phyloP scores from a whole-genome alignment of 768 basidiomycete genomes.

The Lactarius hatsudake region DNA sequence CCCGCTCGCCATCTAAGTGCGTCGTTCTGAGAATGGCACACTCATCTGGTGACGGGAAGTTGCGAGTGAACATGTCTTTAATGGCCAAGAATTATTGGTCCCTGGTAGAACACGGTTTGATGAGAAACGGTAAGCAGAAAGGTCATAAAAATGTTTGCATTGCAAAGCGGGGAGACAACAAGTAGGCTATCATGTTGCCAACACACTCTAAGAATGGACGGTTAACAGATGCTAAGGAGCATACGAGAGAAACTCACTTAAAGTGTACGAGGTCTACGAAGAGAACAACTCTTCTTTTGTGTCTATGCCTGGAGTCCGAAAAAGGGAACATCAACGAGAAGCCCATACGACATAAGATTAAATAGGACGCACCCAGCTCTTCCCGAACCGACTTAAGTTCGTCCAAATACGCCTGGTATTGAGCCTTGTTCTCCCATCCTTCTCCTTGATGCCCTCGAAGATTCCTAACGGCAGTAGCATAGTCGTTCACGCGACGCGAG shows the following conservation, averaged over 20 bases:
- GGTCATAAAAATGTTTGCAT: conserved; percentile 15
- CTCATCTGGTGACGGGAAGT: not conserved
- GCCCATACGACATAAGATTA: not conserved
- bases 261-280: conserved; percentile 35
- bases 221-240: not conserved
- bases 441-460: conserved; percentile 94
- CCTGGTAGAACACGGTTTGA: not conserved
- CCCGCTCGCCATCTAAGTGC: no score
- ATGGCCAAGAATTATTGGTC: not conserved
- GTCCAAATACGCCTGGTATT: conserved; percentile 90
- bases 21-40: no score
- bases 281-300: conserved; percentile 65
- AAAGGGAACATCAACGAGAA: conserved; percentile 7
- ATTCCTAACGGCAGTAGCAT: conserved; percentile 95
- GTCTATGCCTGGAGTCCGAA: conserved; percentile 45
- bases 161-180: conserved; percentile 11
- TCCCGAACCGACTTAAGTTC: conserved; percentile 86
- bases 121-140: not conserved
- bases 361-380: conserved; percentile 71
- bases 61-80: not conserved
- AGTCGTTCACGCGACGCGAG: conserved; percentile 91
- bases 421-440: conserved; percentile 96
- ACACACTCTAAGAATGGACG: conserved; percentile 5
- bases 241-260: conserved; percentile 1
- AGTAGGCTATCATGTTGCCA: conserved; percentile 23